phyloP scores from a whole-genome alignment of 345 rosid genomes.

The Lepidium sativum region DNA sequence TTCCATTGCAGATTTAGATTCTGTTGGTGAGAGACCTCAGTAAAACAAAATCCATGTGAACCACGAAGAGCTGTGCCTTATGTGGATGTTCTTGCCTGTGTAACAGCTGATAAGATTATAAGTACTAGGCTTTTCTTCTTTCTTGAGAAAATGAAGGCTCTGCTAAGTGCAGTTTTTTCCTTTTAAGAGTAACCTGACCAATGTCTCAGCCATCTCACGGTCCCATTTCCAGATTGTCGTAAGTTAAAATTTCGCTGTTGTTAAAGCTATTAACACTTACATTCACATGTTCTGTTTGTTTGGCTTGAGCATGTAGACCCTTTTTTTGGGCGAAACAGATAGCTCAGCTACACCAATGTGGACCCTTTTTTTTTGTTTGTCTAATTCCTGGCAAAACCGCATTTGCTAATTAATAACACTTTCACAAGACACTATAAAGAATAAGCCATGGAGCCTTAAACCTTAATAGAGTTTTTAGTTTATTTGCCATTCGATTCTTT shows the following conservation, averaged over 20 bases:
- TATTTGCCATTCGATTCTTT: neutral
- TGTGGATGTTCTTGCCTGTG: neutral
- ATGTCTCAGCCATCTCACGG: neutral
- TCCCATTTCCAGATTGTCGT: neutral
- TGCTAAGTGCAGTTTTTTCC: neutral
- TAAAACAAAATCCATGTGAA: neutral
- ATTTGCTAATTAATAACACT: neutral
- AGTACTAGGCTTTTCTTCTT: neutral
- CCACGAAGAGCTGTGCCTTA: neutral
- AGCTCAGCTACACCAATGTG: neutral
- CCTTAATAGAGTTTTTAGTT: neutral
- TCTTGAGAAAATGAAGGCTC: slow-evolving; percentile 1
- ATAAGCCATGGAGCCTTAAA: neutral
- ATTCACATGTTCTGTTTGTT: neutral
- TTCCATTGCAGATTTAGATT: neutral
- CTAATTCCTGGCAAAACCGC: neutral
- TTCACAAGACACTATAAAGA: neutral
- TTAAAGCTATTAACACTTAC: neutral
- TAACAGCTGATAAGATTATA: neutral
- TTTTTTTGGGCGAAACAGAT: too few relatives aligned
- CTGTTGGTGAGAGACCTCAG: neutral
- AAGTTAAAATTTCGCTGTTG: neutral
- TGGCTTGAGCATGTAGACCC: neutral
- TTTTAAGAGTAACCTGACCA: neutral
- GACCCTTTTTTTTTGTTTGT: neutral